These are phyloP conservation scores for Termitomyces sp. DNA, from an alignment of 768 basidiomycete species.

Conservation along the genomic window DNA sequence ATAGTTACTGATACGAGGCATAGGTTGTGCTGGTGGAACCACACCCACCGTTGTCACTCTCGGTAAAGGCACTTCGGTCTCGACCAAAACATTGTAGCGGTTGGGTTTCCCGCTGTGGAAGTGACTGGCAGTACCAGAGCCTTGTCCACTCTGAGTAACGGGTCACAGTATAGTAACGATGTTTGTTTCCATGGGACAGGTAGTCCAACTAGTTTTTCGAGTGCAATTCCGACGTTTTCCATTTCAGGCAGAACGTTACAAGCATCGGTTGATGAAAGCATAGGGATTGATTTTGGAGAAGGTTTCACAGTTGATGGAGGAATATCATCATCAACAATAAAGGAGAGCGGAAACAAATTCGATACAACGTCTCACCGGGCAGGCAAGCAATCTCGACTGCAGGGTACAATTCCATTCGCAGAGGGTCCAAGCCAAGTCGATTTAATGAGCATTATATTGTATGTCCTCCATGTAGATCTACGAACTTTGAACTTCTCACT, in stretches of 20 bases:
- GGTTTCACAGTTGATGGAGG: conserved; percentile 10
- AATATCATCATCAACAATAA: not conserved
- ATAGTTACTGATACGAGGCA: not conserved
- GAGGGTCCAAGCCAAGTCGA: conserved; percentile 5
- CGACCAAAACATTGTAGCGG: not conserved
- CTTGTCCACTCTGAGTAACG: too few relatives aligned
- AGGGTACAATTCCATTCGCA: conserved; percentile 8
- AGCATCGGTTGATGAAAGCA: not conserved
- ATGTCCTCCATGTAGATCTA: not conserved
- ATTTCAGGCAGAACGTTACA: too few relatives aligned
- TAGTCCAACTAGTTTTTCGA: too few relatives aligned
- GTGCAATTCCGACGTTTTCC: too few relatives aligned
- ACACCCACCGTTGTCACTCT: conserved; percentile 4
- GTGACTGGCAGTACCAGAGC: too few relatives aligned
- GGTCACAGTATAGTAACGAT: too few relatives aligned
- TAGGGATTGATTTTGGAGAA: conserved; percentile 7
- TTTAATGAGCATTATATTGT: conserved; percentile 10
- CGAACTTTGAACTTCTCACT: not conserved
- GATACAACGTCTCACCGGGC: conserved; percentile 7
- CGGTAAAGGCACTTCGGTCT: conserved; percentile 5
- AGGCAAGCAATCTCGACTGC: conserved; percentile 10
- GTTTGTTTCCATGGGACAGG: too few relatives aligned
- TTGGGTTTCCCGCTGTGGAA: too few relatives aligned
- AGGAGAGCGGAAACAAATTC: not conserved
- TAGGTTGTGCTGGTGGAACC: conserved; percentile 10